phyloP scores from a whole-genome alignment of 192 early-diverging fungal species.

The Phycomyces blakesleeanus region DNA sequence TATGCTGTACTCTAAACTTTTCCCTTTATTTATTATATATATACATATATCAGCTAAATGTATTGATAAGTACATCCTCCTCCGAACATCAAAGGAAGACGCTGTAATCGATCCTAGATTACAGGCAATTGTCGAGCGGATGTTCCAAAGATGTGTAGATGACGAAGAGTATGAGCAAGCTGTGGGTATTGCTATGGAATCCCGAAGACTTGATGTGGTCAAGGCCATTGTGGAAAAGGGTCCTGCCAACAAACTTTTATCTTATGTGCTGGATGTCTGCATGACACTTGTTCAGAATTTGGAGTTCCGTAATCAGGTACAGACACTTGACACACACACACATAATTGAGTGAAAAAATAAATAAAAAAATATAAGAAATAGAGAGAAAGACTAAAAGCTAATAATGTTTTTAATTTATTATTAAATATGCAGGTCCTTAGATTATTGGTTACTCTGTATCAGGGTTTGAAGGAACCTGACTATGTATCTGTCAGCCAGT shows the following conservation, averaged over 20 bases:
- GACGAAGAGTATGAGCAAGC: conserved; percentile 87
- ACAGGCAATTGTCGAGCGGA: conserved; percentile 87
- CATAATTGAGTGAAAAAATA: background rate
- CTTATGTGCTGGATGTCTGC: conserved; percentile 81
- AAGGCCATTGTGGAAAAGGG: conserved; percentile 75
- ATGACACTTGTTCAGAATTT: conserved; percentile 83
- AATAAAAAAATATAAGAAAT: background rate
- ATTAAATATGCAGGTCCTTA: conserved; percentile 47
- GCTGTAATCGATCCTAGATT: conserved; percentile 70
- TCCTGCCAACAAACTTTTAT: conserved; percentile 67
- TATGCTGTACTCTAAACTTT: background rate
- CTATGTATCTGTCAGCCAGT: conserved; percentile 88
- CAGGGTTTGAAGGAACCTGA: conserved; percentile 76
- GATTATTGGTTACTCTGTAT: conserved; percentile 73
- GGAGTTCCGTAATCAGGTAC: conserved; percentile 77
- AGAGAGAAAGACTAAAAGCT: background rate
- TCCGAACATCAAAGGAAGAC: conserved; percentile 45
- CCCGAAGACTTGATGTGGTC: conserved; percentile 85
- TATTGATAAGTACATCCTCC: conserved; percentile 92
- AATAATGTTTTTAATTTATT: background rate
- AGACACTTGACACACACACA: background rate
- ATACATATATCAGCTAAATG: conserved; percentile 61
- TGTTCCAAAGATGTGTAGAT: conserved; percentile 90
- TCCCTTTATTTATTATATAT: background rate
- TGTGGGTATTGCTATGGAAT: conserved; percentile 93